Conservation (phyloP, 2,329 filamentous ascomycete genomes). For the Sordariomycetes sp. region DNA sequence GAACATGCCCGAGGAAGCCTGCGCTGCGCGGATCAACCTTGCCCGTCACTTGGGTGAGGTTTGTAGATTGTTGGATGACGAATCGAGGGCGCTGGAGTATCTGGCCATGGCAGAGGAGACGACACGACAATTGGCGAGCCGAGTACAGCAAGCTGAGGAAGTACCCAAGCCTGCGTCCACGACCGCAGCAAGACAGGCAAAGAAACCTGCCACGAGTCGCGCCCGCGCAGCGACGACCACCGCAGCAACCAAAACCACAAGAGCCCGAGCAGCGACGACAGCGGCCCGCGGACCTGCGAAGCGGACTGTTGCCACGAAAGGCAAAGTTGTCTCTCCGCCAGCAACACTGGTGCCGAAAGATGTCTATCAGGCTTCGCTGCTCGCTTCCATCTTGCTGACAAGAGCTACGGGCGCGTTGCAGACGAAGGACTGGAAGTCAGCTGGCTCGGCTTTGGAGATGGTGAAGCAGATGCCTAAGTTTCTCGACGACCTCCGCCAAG, state of each 20-base stretch:
- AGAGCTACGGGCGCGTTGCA: constrained; percentile 35
- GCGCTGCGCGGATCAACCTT: constrained; percentile 27
- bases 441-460: constrained; percentile 44
- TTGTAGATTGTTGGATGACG: constrained; percentile 38
- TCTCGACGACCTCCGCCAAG: constrained; percentile 28
- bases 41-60: constrained; percentile 48
- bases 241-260: constrained; percentile 6
- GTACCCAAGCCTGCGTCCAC: too few species aligned
- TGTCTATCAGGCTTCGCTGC: constrained; percentile 24
- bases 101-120: constrained; percentile 40
- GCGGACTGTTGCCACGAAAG: constrained; percentile 9
- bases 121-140: neutral
- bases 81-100: constrained; percentile 31
- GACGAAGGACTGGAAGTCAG: constrained; percentile 48
- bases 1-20: constrained; percentile 33
- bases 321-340: constrained; percentile 11
- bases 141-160: neutral
- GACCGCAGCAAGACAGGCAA: too few species aligned
- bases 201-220: constrained; percentile 8
- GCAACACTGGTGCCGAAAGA: constrained; percentile 17
- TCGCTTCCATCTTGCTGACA: constrained; percentile 23
- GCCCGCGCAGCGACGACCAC: constrained; percentile 11
- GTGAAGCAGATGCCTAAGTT: constrained; percentile 33
- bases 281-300: constrained; percentile 6
- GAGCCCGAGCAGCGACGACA: constrained; percentile 6